phyloP scores from a whole-genome alignment of 179 eudicot species.

The Heliamphora pulchella region DNA sequence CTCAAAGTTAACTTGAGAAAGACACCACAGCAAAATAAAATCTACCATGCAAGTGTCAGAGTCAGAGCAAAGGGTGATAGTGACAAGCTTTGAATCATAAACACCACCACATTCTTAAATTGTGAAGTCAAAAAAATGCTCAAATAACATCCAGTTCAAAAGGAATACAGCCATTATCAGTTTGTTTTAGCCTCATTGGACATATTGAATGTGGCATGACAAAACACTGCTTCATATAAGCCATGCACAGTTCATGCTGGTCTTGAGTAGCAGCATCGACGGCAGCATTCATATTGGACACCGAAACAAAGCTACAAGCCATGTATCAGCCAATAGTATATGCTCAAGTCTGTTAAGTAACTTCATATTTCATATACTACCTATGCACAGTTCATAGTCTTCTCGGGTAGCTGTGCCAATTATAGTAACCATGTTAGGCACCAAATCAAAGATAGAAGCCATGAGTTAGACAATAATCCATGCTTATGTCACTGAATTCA shows the following conservation, averaged over 20 bases:
- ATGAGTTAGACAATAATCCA: not conserved
- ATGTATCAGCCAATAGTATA: not conserved
- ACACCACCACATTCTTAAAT: not conserved
- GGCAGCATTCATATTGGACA: not conserved
- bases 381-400: not conserved
- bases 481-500: not conserved
- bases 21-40: not conserved
- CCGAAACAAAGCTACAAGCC: not conserved
- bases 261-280: not conserved
- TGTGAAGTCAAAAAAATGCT: not conserved
- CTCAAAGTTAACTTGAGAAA: not conserved
- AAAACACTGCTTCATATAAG: not conserved
- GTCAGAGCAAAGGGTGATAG: not conserved
- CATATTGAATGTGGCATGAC: not conserved
- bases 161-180: not conserved
- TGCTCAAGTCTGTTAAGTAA: not conserved
- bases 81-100: not conserved
- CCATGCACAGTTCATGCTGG: not conserved
- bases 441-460: not conserved
- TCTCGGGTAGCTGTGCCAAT: not conserved
- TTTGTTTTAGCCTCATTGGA: not conserved
- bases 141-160: not conserved
- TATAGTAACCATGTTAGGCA: slow-evolving; percentile 7
- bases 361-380: not conserved
- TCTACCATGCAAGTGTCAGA: not conserved